Base-by-base conservation (phyloP, 805 yeast species). In the Wickerhamiella brachini region DNA sequence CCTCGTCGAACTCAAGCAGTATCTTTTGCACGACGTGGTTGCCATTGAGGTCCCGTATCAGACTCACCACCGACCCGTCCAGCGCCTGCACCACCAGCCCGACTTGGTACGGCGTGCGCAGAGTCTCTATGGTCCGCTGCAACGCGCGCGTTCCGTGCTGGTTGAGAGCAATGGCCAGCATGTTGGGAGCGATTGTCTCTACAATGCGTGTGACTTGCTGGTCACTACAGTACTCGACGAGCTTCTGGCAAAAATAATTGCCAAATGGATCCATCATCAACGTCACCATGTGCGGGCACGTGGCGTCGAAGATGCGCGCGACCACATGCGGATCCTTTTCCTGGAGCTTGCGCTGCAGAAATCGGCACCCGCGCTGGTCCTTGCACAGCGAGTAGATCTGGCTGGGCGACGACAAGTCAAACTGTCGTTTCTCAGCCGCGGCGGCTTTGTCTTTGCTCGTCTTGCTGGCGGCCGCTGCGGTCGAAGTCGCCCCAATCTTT, bases 141-240 rank as follows among this genome's bases (percentile, higher is more conserved):
- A 93, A 71, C 1, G 97, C 96, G 58, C 98, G 76, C 1, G 97
- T 93, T 12, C 98, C 98, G 65, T 93, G 97, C 31, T 95, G 94
- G 61, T 89, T 89, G 53, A 85, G 71, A 0, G 97, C 95, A 56
- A 93, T 83, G 43, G 82, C 71, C 43, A 85, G 81, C 61, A 89
- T 76, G 43, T 80, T 80, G 1, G 84, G 78, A 2, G 88, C 74
- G 5, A 94, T 86, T 56, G 80, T 80, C 54, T 76, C 71, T 29
- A 90, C 83, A 46, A 93, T 66, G 15, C 72, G 66, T 13, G 84
- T 71, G 53, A 95, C 73, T 67, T 90, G 94, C 54, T 75, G 81
- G 39, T 74, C 72, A 38, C 75, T 70, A 23, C 88, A 83, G 56
- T 80, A 77, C 63, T 89, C 97, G 56, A 93, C 73, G 51, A 93